Base-by-base conservation (phyloP, 306 rosid genomes). In the Castanea mollissima region DNA sequence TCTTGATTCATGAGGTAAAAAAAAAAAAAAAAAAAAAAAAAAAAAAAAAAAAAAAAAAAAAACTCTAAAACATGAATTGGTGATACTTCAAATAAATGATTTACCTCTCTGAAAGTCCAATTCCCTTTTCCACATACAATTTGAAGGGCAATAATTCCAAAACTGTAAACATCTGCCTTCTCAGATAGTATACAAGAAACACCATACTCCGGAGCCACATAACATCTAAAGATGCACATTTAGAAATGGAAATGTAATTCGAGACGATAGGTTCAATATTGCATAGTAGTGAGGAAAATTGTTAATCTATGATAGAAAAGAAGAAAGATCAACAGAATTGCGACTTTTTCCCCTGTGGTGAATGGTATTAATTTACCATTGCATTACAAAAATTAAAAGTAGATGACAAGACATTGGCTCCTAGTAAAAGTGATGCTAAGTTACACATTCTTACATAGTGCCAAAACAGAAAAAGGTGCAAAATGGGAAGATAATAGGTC, bases 81-180 rank as follows among this genome's bases (percentile, higher is more conserved):
- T 5, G 21, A 29, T 6, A 6, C 49, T 9, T n/a, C 16, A 0
- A 25, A 20, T 55, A 12, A 23, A n/a, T 23, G 13, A 12, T 21
- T 64, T 74, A 87, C 89, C 87, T 77, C 60, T 74, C 32, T 27
- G 51, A 29, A 73, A 73, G 75, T 73, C 44, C 60, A 86, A 74
- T 79, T 90, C 74, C 77, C 87, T 74, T 81, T 90, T 82, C 91
- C 93, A 9, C 87, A 63, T 19, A 90, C 71, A 21, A 90, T 64
- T 89, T 92, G 94, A 56, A 87, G 74, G 21, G 87, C 75, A 29
- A 90, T 71, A 69, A 92, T 88, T 73, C 90, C 93, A 38, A 90
- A 92, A 75, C 92, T 90, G 64, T 87, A 92, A 46, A 90, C 86
- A 54, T 92, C 91, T 8, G 94, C 97, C 78, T 92, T 92, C 78